phyloP scores from a whole-genome alignment of 1,284 basidiomycete genomes.

The Rhodotorula sp. region DNA sequence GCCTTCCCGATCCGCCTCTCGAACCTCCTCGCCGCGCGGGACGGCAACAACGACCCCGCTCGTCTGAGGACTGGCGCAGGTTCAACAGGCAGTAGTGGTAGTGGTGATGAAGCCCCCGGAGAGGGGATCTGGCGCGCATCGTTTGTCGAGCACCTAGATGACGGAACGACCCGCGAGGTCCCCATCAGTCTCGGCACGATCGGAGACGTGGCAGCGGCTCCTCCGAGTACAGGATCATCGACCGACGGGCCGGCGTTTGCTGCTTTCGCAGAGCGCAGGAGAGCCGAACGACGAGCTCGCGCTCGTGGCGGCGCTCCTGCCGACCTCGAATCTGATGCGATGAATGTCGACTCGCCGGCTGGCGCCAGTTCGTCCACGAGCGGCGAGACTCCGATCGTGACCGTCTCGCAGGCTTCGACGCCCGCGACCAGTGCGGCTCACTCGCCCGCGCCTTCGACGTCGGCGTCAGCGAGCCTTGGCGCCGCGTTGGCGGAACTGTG shows the following conservation, averaged over 20 bases:
- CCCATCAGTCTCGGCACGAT: background rate
- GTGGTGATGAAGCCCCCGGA: background rate
- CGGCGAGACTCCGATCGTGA: background rate
- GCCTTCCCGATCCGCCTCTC: conserved; percentile 8
- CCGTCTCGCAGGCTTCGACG: conserved; percentile 1
- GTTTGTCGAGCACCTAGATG: conserved; percentile 16
- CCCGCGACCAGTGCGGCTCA: background rate
- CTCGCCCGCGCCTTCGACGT: background rate
- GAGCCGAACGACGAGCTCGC: conserved; percentile 8
- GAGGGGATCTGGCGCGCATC: conserved; percentile 26
- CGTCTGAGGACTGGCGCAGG: background rate
- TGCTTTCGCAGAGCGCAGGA: conserved; percentile 14
- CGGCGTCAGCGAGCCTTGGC: background rate
- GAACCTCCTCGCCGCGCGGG: background rate
- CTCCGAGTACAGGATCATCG: background rate
- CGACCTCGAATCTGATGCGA: background rate
- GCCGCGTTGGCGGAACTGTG: background rate
- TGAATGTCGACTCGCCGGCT: background rate
- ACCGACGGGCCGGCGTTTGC: conserved; percentile 1
- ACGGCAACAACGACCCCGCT: background rate
- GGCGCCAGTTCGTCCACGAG: background rate
- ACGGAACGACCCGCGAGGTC: background rate
- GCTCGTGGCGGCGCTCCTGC: background rate
- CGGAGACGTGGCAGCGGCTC: background rate
- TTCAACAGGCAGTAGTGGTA: background rate